Percentiles rank a stretch among this genome's conserved stretches.
phyloP scores from a whole-genome alignment of 2,329 filamentous ascomycete species.

The Fusarium sp. region DNA sequence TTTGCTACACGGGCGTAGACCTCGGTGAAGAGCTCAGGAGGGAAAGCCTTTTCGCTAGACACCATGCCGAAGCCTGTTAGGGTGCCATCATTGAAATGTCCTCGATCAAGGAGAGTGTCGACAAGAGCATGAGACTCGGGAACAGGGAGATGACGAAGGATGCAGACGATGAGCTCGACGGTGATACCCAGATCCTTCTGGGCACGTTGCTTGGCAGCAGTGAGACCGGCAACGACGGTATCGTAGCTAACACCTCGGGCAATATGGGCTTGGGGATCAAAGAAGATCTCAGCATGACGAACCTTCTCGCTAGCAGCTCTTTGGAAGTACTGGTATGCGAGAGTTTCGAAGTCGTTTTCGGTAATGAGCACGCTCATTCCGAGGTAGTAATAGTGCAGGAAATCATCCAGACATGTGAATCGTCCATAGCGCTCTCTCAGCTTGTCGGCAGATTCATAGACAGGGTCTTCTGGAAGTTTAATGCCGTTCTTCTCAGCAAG shows the following conservation, averaged over 20 bases:
- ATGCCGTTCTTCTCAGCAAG: slow-evolving; percentile 76
- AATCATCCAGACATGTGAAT: slow-evolving; percentile 80
- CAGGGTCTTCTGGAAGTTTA: slow-evolving; percentile 69
- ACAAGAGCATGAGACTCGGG: slow-evolving; percentile 60
- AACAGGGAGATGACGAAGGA: slow-evolving; percentile 75
- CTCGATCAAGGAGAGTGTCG: slow-evolving; percentile 46
- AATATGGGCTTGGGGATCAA: slow-evolving; percentile 82
- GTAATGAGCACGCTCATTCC: slow-evolving; percentile 76
- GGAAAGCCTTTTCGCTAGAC: slow-evolving; percentile 69
- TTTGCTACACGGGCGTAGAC: slow-evolving; percentile 66
- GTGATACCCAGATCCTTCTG: slow-evolving; percentile 71
- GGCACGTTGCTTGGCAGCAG: slow-evolving; percentile 68
- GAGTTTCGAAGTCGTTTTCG: slow-evolving; percentile 74
- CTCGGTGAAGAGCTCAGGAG: slow-evolving; percentile 69
- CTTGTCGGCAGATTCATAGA: slow-evolving; percentile 69
- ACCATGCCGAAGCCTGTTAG: slow-evolving; percentile 75
- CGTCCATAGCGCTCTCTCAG: slow-evolving; percentile 72
- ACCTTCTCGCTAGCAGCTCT: slow-evolving; percentile 73
- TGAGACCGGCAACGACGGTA: slow-evolving; percentile 73
- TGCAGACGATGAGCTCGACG: slow-evolving; percentile 75
- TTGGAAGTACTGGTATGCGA: slow-evolving; percentile 78
- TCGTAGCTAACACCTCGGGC: slow-evolving; percentile 70
- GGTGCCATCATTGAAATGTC: slow-evolving; percentile 62
- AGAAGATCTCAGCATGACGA: slow-evolving; percentile 81
- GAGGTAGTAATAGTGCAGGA: slow-evolving; percentile 82